Conservation (phyloP, 164 flowering plant genomes). For the Nymphaea thermarum region DNA sequence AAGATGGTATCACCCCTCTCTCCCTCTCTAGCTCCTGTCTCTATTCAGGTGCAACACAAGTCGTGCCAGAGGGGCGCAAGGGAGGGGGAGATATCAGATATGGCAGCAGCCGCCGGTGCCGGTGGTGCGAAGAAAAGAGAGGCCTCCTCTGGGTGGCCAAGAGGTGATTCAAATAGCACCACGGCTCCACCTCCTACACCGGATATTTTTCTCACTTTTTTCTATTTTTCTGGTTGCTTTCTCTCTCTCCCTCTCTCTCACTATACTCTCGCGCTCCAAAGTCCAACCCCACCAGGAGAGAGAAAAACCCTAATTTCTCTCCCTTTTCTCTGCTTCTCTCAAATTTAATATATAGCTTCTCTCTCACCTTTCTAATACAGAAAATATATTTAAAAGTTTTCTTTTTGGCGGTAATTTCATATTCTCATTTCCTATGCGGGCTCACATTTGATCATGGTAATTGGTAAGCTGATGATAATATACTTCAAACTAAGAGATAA, state of each 20-base stretch:
- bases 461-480: too few species aligned
- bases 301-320: background rate
- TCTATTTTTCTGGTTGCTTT: background rate
- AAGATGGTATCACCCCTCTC: background rate
- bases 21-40: background rate
- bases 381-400: too few species aligned
- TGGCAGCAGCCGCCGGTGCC: constrained; percentile 12
- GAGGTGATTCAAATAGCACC: constrained; percentile 24
- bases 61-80: constrained; percentile 2
- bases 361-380: too few species aligned
- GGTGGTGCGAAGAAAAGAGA: constrained; percentile 1
- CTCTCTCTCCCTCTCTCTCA: background rate
- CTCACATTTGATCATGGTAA: too few species aligned
- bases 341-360: too few species aligned
- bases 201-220: constrained; percentile 2
- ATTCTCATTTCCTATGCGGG: too few species aligned
- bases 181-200: constrained; percentile 13
- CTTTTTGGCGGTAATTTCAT: too few species aligned
- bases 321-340: background rate
- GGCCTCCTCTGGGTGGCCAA: constrained; percentile 1
- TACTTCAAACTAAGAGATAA: too few species aligned
- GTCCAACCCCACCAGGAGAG: background rate
- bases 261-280: background rate
- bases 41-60: background rate
- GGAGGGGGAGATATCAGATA: constrained; percentile 2